Conservation (phyloP, 106 monocot species). For the Apostasia shenzhenica region DNA sequence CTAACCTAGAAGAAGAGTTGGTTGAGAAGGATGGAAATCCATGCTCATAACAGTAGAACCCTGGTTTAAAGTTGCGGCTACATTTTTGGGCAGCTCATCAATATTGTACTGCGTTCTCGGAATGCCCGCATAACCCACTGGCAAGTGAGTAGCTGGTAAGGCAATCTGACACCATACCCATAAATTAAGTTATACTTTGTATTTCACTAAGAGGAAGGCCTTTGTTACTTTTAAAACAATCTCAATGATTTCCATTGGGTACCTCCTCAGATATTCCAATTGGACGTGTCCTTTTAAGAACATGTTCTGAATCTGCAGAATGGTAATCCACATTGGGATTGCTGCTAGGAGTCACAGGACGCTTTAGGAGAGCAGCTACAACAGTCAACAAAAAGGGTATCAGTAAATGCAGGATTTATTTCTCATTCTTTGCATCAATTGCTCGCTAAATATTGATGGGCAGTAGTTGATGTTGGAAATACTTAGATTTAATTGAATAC, state of each 20-base stretch:
- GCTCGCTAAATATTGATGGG: neutral
- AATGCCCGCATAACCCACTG: conserved; percentile 20
- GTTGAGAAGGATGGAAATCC: conserved; percentile 46
- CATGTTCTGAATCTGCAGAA: conserved; percentile 60
- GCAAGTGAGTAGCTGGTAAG: conserved; percentile 12
- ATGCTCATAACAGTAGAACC: conserved; percentile 40
- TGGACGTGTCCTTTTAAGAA: conserved; percentile 41
- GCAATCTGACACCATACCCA: conserved; percentile 16
- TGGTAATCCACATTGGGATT: conserved; percentile 52
- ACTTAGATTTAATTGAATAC: too few relatives aligned
- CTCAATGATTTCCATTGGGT: neutral
- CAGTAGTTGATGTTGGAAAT: too few relatives aligned
- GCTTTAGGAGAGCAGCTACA: conserved; percentile 47
- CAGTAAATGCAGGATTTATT: neutral
- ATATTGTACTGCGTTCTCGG: conserved; percentile 8
- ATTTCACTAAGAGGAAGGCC: neutral
- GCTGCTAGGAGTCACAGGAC: conserved; percentile 33
- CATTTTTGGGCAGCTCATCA: conserved; percentile 37
- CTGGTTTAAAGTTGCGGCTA: conserved; percentile 26
- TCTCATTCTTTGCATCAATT: neutral
- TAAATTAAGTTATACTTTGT: neutral
- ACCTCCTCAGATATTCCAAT: conserved; percentile 60
- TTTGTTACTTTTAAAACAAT: neutral
- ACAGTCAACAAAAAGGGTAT: neutral
- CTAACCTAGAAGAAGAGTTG: conserved; percentile 42